A percentile compares a stretch with the other conserved stretches of the same genome.
phyloP scores from a whole-genome alignment of 768 basidiomycete species.

The Hericium coralloides region DNA sequence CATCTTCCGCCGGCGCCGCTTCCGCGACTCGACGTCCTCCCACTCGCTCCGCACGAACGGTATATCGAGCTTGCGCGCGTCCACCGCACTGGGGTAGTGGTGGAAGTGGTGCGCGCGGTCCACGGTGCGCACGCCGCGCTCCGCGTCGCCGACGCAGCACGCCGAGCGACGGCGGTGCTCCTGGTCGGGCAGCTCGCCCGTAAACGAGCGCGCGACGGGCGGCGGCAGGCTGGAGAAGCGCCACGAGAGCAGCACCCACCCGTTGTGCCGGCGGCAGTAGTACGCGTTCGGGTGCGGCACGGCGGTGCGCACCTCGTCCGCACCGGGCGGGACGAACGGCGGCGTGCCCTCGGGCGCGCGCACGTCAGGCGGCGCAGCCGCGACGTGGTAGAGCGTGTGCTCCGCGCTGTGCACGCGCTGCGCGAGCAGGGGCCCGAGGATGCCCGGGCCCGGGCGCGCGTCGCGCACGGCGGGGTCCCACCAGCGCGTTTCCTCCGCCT shows the following conservation, averaged over 20 bases:
- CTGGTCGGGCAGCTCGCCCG: constrained; percentile 44
- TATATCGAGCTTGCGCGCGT: constrained; percentile 57
- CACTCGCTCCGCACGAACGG: constrained; percentile 50
- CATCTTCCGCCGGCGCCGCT: constrained; percentile 46
- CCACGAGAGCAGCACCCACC: constrained; percentile 73
- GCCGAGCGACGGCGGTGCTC: constrained; percentile 34
- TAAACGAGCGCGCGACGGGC: constrained; percentile 49
- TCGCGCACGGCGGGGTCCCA: constrained; percentile 44
- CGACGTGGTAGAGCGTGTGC: constrained; percentile 62
- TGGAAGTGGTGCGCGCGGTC: constrained; percentile 82
- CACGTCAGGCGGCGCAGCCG: constrained; percentile 27
- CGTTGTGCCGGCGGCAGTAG: constrained; percentile 75
- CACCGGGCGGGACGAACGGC: constrained; percentile 33
- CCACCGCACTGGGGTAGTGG: constrained; percentile 59
- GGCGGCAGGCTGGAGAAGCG: constrained; percentile 53
- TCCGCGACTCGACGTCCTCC: constrained; percentile 41
- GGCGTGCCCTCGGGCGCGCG: constrained; percentile 17
- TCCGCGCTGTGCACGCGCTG: constrained; percentile 64
- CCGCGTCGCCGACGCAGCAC: constrained; percentile 46
- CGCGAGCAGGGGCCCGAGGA: constrained; percentile 59
- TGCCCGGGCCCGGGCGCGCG: constrained; percentile 59
- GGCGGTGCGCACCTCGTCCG: constrained; percentile 56
- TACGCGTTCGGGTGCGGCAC: constrained; percentile 79
- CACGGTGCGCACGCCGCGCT: constrained; percentile 32
- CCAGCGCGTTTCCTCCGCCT: constrained; percentile 58